Conservation (phyloP, 768 basidiomycete species). For the Panaeolus papilionaceus region DNA sequence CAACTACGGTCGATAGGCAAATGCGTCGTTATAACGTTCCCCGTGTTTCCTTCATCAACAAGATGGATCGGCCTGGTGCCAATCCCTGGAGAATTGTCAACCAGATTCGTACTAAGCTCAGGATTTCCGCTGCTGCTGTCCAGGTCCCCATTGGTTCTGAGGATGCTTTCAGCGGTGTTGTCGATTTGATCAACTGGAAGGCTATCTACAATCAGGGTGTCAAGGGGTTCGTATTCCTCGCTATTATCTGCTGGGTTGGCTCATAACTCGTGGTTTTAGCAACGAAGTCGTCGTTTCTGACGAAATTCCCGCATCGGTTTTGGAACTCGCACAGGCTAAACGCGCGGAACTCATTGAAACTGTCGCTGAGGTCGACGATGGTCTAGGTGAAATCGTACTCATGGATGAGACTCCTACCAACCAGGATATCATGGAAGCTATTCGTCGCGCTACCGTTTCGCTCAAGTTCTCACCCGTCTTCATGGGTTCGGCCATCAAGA, state of each 20-base stretch:
- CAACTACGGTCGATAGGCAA: slow-evolving; percentile 98
- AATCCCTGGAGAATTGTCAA: slow-evolving; percentile 96
- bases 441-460: slow-evolving; percentile 86
- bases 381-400: slow-evolving; percentile 90
- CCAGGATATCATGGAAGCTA: slow-evolving; percentile 78
- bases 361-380: slow-evolving; percentile 95
- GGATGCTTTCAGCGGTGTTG: slow-evolving; percentile 86
- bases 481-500: slow-evolving; percentile 96
- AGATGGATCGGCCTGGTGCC: slow-evolving; percentile 98
- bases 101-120: slow-evolving; percentile 91
- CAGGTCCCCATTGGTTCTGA: slow-evolving; percentile 96
- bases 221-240: slow-evolving; percentile 76
- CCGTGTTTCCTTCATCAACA: slow-evolving; percentile 93
- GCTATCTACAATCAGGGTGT: slow-evolving; percentile 92
- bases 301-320: slow-evolving; percentile 82
- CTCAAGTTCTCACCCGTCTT: slow-evolving; percentile 97
- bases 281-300: slow-evolving; percentile 80
- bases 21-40: slow-evolving; percentile 98
- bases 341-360: slow-evolving; percentile 92
- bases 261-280: slow-evolving; percentile 48
- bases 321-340: slow-evolving; percentile 81
- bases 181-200: slow-evolving; percentile 95
- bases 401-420: slow-evolving; percentile 81
- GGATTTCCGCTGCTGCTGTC: slow-evolving; percentile 92
- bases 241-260: slow-evolving; percentile 13